Base-by-base conservation (phyloP, 768 basidiomycete genomes). In the Mrakia hoshinonis region DNA sequence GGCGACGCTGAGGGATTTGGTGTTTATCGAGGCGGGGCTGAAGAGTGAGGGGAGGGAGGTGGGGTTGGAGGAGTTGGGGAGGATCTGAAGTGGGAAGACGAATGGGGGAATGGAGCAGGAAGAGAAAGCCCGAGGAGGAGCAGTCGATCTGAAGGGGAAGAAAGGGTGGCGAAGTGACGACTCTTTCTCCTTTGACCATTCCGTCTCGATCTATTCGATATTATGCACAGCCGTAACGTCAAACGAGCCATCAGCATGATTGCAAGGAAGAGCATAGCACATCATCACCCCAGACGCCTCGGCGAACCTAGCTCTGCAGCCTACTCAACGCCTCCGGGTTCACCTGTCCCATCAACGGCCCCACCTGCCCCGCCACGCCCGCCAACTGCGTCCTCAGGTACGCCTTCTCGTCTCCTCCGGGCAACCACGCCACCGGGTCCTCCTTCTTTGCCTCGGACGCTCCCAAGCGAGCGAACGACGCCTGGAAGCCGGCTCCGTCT, bases 381-480 rank as follows among this genome's bases (percentile, higher is more conserved):
- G 51, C 49, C 43, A 72, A 29, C 65, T 72, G 52, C 6, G 20
- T 55, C 52, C 48, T 66, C 51, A 72, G 34, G 60, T 63, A 73
- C 7, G 67, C 46, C 72, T 73, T 73, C 62, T 73, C 66, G 34
- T 73, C 62, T 38, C 15, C 15, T 61, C 39, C 61, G 64, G 58
- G 60, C 22, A 70, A 39, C 55, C 26, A 38, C 20, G 75, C 75
- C 9, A 79, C 85, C 0, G 87, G 87, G 77, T 92, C 90, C 0
- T 77, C 79, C 51, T 83, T 82, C 0, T 79, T 79, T 0, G 79
- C 80, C 74, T 90, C 89, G 1, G 70, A 87, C 1, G 95, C 90
- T 0, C 92, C 94, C 22, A 97, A 84, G 46, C 89, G 85, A 65
- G 92, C 92, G 81, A 94, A 98, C 4, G 92, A 90, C 0, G 92